phyloP scores from a whole-genome alignment of 495 filamentous ascomycete genomes.

The Massariosphaeria phaeospora region DNA sequence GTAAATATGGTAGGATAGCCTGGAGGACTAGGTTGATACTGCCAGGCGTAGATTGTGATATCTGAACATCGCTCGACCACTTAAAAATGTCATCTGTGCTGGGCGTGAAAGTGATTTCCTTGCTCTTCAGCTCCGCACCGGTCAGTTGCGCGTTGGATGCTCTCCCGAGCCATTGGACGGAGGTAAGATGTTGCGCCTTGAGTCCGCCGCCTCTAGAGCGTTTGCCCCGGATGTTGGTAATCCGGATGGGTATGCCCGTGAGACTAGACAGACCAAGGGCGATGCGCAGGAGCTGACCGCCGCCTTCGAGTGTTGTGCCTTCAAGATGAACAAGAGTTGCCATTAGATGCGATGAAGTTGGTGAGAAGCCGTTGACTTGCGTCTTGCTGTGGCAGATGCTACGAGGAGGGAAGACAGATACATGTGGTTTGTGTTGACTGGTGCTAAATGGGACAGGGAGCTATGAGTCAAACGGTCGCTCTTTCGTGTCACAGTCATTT shows the following conservation, averaged over 20 bases:
- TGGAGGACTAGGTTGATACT: slow-evolving; percentile 72
- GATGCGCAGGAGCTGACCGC: slow-evolving; percentile 74
- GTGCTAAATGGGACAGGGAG: too few relatives aligned
- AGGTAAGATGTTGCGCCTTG: slow-evolving; percentile 69
- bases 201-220: slow-evolving; percentile 56
- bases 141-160: slow-evolving; percentile 56
- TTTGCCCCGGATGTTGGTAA: slow-evolving; percentile 67
- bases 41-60: slow-evolving; percentile 41
- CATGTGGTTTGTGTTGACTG: too few relatives aligned
- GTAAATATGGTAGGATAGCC: slow-evolving; percentile 71
- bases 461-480: too few relatives aligned
- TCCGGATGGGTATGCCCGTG: slow-evolving; percentile 57
- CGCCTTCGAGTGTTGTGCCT: slow-evolving; percentile 70
- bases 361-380: not conserved
- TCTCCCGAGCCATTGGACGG: slow-evolving; percentile 59
- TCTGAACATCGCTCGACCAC: slow-evolving; percentile 23
- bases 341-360: slow-evolving; percentile 1
- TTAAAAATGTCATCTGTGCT: not conserved
- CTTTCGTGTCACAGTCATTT: too few relatives aligned
- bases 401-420: too few relatives aligned
- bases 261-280: slow-evolving; percentile 66
- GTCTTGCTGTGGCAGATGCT: too few relatives aligned
- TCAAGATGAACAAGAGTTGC: slow-evolving; percentile 15
- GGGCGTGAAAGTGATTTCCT: slow-evolving; percentile 37
- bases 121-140: slow-evolving; percentile 47